Conservation (phyloP, 441 rosid genomes). For the Melastoma candidum region DNA sequence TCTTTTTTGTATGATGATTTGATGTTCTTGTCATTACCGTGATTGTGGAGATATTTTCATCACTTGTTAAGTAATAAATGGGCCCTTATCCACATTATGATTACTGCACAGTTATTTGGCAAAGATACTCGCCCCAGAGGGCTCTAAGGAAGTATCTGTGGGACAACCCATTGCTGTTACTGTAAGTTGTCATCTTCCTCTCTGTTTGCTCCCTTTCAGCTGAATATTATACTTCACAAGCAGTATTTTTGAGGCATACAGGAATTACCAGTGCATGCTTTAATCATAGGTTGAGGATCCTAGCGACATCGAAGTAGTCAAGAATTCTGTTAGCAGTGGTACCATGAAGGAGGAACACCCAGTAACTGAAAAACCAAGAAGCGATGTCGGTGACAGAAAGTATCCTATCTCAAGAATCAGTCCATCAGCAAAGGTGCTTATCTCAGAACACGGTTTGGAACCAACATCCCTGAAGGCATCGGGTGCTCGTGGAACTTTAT, state of each 20-base stretch:
- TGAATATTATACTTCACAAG: neutral
- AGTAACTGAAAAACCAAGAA: slow-evolving; percentile 31
- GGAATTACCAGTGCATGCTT: slow-evolving; percentile 16
- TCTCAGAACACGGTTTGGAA: slow-evolving; percentile 75
- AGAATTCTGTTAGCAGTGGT: slow-evolving; percentile 37
- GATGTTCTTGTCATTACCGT: no score
- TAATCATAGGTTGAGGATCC: slow-evolving; percentile 82
- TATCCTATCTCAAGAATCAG: slow-evolving; percentile 66
- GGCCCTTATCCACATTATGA: neutral
- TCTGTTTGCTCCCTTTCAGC: neutral
- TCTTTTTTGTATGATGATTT: neutral
- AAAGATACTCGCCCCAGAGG: slow-evolving; percentile 62
- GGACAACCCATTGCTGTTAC: slow-evolving; percentile 65
- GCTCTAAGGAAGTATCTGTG: slow-evolving; percentile 62
- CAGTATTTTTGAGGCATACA: slow-evolving; percentile 8
- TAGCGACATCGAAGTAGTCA: slow-evolving; percentile 56
- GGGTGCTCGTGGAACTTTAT: slow-evolving; percentile 76
- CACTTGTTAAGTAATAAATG: no score
- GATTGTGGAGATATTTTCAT: no score
- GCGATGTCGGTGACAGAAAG: slow-evolving; percentile 28
- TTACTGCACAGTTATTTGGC: slow-evolving; percentile 47
- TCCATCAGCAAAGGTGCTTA: slow-evolving; percentile 79
- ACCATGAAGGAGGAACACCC: slow-evolving; percentile 36
- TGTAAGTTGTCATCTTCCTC: slow-evolving; percentile 27
- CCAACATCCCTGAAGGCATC: slow-evolving; percentile 62